A percentile compares a stretch with the other conserved stretches of the same genome.
Conservation (phyloP, 805 yeast species). For the Lachancea fermentati region DNA sequence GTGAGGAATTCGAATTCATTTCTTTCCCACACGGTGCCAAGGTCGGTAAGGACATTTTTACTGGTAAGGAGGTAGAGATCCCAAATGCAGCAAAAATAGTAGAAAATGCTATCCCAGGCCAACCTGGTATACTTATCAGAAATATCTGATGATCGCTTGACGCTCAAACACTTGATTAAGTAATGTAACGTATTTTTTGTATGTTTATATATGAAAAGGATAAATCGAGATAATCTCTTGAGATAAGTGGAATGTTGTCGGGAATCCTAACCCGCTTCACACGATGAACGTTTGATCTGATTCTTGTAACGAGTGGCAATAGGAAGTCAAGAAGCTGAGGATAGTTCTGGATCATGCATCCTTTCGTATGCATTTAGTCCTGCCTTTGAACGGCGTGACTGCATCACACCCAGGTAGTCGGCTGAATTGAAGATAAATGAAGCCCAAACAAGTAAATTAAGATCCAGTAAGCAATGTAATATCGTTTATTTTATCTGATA, state of each 20-base stretch:
- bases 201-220: not conserved
- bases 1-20: slow-evolving; percentile 55
- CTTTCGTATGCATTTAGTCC: not conserved
- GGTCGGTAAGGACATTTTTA: slow-evolving; percentile 56
- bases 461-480: too few relatives aligned
- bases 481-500: too few relatives aligned
- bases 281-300: too few relatives aligned
- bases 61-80: slow-evolving; percentile 67
- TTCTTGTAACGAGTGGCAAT: slow-evolving; percentile 1
- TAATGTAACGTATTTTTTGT: not conserved
- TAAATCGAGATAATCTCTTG: not conserved
- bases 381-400: not conserved
- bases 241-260: not conserved
- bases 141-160: slow-evolving; percentile 42
- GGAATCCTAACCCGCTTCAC: not conserved
- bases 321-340: not conserved
- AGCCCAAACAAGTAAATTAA: too few relatives aligned
- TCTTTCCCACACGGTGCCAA: slow-evolving; percentile 57
- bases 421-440: not conserved
- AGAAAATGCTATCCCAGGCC: slow-evolving; percentile 87
- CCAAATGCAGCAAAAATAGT: slow-evolving; percentile 57
- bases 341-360: not conserved
- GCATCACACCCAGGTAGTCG: not conserved
- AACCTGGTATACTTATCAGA: slow-evolving; percentile 76
- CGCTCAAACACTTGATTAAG: not conserved